phyloP scores from a whole-genome alignment of 305 asterid genomes.

The Solanum hybrid region DNA sequence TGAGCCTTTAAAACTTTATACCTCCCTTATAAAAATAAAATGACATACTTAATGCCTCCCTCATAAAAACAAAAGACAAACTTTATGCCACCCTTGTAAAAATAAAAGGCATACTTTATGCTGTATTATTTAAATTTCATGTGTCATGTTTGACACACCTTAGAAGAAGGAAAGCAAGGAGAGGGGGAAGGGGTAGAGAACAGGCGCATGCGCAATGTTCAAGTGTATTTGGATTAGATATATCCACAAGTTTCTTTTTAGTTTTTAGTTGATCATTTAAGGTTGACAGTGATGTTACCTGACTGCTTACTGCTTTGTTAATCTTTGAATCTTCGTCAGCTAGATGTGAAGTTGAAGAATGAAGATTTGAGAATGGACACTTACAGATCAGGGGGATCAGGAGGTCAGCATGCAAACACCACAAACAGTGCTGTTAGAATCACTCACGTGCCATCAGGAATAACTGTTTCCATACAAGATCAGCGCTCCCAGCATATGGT shows the following conservation, averaged over 20 bases:
- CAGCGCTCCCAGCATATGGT: conserved; percentile 95
- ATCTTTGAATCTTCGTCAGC: conserved; percentile 38
- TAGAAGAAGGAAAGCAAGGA: not conserved
- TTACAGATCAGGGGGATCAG: conserved; percentile 89
- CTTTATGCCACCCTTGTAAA: not conserved
- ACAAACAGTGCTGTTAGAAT: conserved; percentile 94
- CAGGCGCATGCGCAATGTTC: not conserved
- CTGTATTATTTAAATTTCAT: not conserved
- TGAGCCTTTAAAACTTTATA: not conserved
- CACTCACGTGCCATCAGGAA: conserved; percentile 84
- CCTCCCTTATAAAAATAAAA: not conserved
- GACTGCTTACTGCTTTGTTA: not conserved
- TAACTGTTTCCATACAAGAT: conserved; percentile 83
- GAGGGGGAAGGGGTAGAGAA: not conserved
- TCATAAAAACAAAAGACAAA: not conserved
- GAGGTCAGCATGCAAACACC: conserved; percentile 92
- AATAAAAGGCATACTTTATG: not conserved
- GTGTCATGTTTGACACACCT: not conserved
- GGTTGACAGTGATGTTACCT: not conserved
- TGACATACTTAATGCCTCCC: not conserved
- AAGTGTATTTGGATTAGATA: not conserved
- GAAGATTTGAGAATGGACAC: conserved; percentile 91
- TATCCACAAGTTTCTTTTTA: not conserved
- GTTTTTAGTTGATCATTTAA: not conserved
- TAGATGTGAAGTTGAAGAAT: conserved; percentile 65